These are phyloP conservation scores for Gilbertella persicaria DNA, from an alignment of 371 early-diverging fungal genomes.

Conservation along the genomic window DNA sequence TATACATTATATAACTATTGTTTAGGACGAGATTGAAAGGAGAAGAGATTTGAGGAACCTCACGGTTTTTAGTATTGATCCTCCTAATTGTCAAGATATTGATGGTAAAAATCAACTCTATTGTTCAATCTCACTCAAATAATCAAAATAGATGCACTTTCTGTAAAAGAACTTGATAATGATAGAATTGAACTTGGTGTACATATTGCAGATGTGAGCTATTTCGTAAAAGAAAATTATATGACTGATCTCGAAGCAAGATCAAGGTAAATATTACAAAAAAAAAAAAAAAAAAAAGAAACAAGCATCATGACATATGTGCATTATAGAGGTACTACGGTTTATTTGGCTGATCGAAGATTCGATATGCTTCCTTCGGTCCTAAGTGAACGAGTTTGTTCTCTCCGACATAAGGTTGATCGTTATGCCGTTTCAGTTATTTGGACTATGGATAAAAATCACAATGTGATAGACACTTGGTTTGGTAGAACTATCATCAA, in stretches of 20 bases:
- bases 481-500: slow-evolving; percentile 86
- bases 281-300: background rate
- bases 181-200: slow-evolving; percentile 81
- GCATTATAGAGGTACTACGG: slow-evolving; percentile 80
- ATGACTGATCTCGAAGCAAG: slow-evolving; percentile 89
- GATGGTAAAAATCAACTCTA: slow-evolving; percentile 50
- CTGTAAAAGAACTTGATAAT: slow-evolving; percentile 58
- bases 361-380: slow-evolving; percentile 98
- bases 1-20: too few species aligned
- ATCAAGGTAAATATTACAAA: slow-evolving; percentile 40
- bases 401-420: slow-evolving; percentile 77
- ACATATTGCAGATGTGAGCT: slow-evolving; percentile 98
- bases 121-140: background rate
- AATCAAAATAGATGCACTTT: slow-evolving; percentile 79
- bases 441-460: slow-evolving; percentile 63
- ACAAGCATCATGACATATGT: background rate
- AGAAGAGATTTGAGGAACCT: slow-evolving; percentile 59
- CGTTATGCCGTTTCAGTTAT: slow-evolving; percentile 84
- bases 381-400: slow-evolving; percentile 88
- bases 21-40: slow-evolving; percentile 48
- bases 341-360: slow-evolving; percentile 89
- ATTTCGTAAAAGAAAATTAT: slow-evolving; percentile 81
- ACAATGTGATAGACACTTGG: slow-evolving; percentile 59
- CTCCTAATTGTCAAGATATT: slow-evolving; percentile 92
- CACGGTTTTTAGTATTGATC: slow-evolving; percentile 78